Conservation (phyloP, 352 stramenopile genomes). For the Globisporangium paddicum region DNA sequence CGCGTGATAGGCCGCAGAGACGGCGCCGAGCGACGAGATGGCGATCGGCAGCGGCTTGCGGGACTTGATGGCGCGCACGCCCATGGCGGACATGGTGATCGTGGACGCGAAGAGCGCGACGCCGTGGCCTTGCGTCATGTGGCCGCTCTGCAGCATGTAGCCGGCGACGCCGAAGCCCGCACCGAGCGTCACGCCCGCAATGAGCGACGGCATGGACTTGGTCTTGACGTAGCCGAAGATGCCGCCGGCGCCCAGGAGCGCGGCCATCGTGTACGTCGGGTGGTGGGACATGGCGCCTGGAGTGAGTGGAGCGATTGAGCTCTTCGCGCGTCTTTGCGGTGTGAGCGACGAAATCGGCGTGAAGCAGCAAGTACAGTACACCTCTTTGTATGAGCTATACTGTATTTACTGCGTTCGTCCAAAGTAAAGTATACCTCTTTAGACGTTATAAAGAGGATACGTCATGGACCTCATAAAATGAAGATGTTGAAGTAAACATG, state of each 20-base stretch:
- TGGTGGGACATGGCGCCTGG: conserved; percentile 60
- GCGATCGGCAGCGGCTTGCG: conserved; percentile 71
- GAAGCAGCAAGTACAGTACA: background rate
- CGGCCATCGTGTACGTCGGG: conserved; percentile 82
- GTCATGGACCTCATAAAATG: no score
- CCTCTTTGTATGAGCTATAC: no score
- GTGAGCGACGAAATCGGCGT: background rate
- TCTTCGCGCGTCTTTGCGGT: conserved; percentile 1
- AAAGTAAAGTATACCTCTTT: no score
- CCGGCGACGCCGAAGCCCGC: conserved; percentile 75
- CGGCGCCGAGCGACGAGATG: conserved; percentile 64
- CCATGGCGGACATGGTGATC: conserved; percentile 86
- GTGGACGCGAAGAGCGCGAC: conserved; percentile 75
- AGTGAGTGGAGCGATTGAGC: background rate
- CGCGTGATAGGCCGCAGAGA: conserved; percentile 81
- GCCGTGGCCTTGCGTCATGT: conserved; percentile 82
- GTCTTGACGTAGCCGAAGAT: conserved; percentile 78
- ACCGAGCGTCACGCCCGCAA: conserved; percentile 76
- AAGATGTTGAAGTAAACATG: no score
- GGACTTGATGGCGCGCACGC: conserved; percentile 67
- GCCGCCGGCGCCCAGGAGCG: conserved; percentile 56
- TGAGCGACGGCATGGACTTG: conserved; percentile 75
- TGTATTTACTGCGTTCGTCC: no score
- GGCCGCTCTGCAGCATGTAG: conserved; percentile 72
- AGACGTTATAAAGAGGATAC: no score